These are phyloP conservation scores for Solidago caesia DNA, from an alignment of 129 eudicot genomes.

Conservation along the genomic window DNA sequence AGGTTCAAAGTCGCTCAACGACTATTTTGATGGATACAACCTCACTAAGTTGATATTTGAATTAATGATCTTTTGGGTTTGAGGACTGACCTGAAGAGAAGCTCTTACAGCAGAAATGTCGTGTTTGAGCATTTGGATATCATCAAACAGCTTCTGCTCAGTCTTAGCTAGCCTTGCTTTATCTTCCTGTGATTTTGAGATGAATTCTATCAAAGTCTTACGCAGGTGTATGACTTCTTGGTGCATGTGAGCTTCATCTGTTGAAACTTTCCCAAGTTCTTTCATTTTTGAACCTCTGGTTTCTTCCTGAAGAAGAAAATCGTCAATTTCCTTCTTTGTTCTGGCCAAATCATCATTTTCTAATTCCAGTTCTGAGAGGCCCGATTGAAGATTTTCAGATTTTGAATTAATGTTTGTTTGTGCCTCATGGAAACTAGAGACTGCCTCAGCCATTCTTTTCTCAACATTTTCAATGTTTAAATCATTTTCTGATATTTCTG, in stretches of 20 bases:
- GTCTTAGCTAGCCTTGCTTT: constrained; percentile 50
- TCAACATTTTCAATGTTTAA: constrained; percentile 50
- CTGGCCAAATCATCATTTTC: constrained; percentile 44
- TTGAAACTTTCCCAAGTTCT: constrained; percentile 50
- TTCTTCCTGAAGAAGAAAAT: constrained; percentile 49
- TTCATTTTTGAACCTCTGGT: constrained; percentile 47
- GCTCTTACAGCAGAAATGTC: constrained; percentile 63
- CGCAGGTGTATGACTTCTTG: constrained; percentile 49
- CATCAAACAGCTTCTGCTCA: constrained; percentile 54
- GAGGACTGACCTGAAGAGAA: constrained; percentile 70
- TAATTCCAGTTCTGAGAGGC: constrained; percentile 43
- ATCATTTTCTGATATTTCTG: constrained; percentile 68
- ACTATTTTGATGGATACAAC: neutral
- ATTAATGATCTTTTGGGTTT: neutral
- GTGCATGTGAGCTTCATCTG: constrained; percentile 50
- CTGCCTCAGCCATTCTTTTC: constrained; percentile 53
- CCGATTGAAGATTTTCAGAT: constrained; percentile 35
- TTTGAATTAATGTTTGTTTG: constrained; percentile 42
- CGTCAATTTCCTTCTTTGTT: constrained; percentile 59
- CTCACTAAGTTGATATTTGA: neutral
- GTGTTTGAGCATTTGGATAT: constrained; percentile 63
- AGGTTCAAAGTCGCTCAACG: neutral
- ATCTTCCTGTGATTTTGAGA: constrained; percentile 47
- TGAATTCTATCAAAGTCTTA: constrained; percentile 43
- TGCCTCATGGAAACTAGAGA: constrained; percentile 54